Evolutionary conservation across 2,329 filamentous ascomycete species (phyloP).

Genomic region (Claviceps sp.): DNA sequence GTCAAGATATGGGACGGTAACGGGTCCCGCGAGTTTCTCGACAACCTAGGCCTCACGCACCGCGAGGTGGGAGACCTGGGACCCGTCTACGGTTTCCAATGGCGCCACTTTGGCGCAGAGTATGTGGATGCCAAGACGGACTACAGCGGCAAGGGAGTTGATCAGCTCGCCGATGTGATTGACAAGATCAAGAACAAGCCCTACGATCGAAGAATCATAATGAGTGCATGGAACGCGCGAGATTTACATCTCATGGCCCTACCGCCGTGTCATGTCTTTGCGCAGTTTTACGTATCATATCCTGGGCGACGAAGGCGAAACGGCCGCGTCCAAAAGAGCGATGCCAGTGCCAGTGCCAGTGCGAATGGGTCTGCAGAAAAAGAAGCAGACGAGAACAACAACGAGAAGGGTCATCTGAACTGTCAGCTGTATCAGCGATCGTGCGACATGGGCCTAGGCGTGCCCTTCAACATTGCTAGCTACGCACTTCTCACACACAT

Average conservation of each 20-base stretch:
- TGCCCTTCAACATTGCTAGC: conserved; percentile 94
- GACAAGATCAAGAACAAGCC: conserved; percentile 71
- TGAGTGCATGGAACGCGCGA: conserved; percentile 86
- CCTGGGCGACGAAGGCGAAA: conserved; percentile 25
- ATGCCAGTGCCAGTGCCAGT: neutral
- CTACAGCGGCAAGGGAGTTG: conserved; percentile 79
- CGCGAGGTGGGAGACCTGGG: conserved; percentile 82
- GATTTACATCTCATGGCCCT: conserved; percentile 81
- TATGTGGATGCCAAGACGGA: conserved; percentile 70
- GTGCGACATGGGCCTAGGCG: conserved; percentile 93
- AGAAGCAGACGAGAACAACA: neutral
- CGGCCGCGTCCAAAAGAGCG: neutral
- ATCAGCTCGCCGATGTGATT: conserved; percentile 86
- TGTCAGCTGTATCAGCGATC: conserved; percentile 87
- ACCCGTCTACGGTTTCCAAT: conserved; percentile 96
- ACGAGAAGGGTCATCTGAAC: conserved; percentile 53
- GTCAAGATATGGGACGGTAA: conserved; percentile 99
- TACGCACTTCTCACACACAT: conserved; percentile 94
- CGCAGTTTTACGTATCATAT: conserved; percentile 84
- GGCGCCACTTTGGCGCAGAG: conserved; percentile 92
- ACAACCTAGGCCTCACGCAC: conserved; percentile 67
- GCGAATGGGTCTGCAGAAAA: neutral
- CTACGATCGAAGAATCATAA: conserved; percentile 79
- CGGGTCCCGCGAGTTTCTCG: conserved; percentile 78
- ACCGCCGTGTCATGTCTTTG: conserved; percentile 95